A percentile compares a stretch with the other conserved stretches of the same genome.
Evolutionary conservation across 1,284 basidiomycete species (phyloP).

Genomic region (Malassezia brasiliensis): DNA sequence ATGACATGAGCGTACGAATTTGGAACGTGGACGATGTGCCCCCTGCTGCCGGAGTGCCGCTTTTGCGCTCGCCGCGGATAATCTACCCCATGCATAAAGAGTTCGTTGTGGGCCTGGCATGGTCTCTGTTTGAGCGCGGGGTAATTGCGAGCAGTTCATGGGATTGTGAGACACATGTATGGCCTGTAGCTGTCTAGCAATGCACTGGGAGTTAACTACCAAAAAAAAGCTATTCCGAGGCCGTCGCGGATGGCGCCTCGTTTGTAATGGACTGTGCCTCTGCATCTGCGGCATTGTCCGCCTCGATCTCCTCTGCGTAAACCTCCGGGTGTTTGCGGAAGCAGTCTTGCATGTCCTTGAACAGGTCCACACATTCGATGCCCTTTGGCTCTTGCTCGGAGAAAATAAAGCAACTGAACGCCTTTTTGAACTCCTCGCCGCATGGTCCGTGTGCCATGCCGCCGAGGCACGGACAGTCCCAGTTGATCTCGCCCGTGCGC

Average conservation of each 20-base stretch:
- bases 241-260: too few species aligned
- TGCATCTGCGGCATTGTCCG: slow-evolving; percentile 32
- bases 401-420: slow-evolving; percentile 93
- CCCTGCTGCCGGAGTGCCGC: slow-evolving; percentile 7
- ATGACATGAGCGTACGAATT: slow-evolving; percentile 92
- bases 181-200: slow-evolving; percentile 23
- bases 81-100: slow-evolving; percentile 82
- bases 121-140: slow-evolving; percentile 72
- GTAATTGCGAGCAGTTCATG: slow-evolving; percentile 77
- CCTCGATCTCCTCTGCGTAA: slow-evolving; percentile 64
- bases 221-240: too few species aligned
- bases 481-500: slow-evolving; percentile 62
- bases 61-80: slow-evolving; percentile 51
- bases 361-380: slow-evolving; percentile 93
- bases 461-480: slow-evolving; percentile 64
- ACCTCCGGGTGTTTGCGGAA: slow-evolving; percentile 90
- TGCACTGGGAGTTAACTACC: too few species aligned
- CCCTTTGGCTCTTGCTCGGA: slow-evolving; percentile 94
- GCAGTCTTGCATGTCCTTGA: slow-evolving; percentile 95
- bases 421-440: slow-evolving; percentile 82
- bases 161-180: slow-evolving; percentile 75
- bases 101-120: slow-evolving; percentile 81
- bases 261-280: slow-evolving; percentile 7
- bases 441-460: slow-evolving; percentile 98
- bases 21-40: slow-evolving; percentile 50